Base-by-base conservation (phyloP, 2,329 filamentous ascomycete species). In the Penicillium sumatraense region DNA sequence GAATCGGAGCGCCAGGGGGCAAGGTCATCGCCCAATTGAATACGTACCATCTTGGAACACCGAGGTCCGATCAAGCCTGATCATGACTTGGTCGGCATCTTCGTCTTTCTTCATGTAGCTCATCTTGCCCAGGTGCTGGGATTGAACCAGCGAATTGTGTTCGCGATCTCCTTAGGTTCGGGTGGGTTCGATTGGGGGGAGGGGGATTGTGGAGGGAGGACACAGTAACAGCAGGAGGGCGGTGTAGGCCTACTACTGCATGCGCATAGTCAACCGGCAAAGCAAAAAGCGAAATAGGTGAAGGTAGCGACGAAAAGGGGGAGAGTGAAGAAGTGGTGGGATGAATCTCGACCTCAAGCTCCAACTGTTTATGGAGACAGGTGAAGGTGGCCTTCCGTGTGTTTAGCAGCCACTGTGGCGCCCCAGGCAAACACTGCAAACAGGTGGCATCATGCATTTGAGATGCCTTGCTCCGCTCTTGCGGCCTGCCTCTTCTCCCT, bases 11-110 rank as follows among this genome's bases (percentile, higher is more conserved):
- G 42, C 42, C 42, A 46, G 42, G 42, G 40, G 40, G 42, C 20
- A 14, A 29, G 42, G 51, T 46, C 51, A 57, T 58, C 58, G 59
- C 47, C 13, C 52, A 56, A 54, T 51, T 53, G 38, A 81, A 73
- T 78, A 97, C 95, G 93, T 78, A 97, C 95, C 95, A 89, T 99
- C 95, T 82, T 98, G 95, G 78, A 98, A 98, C 64, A 99, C 95
- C 69, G 93, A 92, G 54, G 93, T 97, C 72, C 96, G 89, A 81
- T 99, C 95, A 71, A 98, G 91, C 85, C 93, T 96, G 83, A 98
- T 89, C 81, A 98, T 85, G 73, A 90, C 89, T 75, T 89, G 86
- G 75, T 97, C 93, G 73, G 89, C 91, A 82, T 99, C 95, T 84
- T 98, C 95, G 78, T 99, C 93, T 84, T 96, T 98, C 83, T 99